Percentiles rank a stretch among this genome's conserved stretches.
phyloP scores from a whole-genome alignment of 257 asterid genomes.

The Nicotiana otophora region DNA sequence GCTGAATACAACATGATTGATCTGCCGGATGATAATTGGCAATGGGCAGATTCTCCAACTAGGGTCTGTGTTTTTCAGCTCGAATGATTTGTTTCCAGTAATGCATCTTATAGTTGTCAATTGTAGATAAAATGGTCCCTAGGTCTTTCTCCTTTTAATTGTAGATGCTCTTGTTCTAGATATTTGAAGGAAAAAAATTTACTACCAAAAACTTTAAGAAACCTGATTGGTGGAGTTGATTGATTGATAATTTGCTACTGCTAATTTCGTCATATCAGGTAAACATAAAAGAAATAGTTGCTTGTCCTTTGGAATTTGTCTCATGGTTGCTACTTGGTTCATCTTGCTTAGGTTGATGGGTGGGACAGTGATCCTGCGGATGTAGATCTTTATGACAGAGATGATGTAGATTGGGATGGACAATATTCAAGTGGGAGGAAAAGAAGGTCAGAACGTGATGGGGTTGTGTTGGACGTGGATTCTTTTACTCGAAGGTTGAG shows the following conservation, averaged over 20 bases:
- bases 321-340: constrained; percentile 16
- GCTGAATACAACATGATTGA: constrained; percentile 64
- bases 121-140: neutral
- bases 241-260: neutral
- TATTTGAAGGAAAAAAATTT: neutral
- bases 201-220: neutral
- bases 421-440: constrained; percentile 98
- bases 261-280: neutral
- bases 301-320: constrained; percentile 4
- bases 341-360: constrained; percentile 68
- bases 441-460: constrained; percentile 86
- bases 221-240: neutral
- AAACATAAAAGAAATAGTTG: neutral
- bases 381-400: constrained; percentile 96
- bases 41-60: constrained; percentile 96
- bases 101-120: neutral
- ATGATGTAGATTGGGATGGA: constrained; percentile 99
- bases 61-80: constrained; percentile 49
- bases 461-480: constrained; percentile 70
- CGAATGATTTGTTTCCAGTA: neutral
- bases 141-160: neutral
- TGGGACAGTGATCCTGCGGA: constrained; percentile 99
- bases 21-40: constrained; percentile 92
- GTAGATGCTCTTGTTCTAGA: neutral
- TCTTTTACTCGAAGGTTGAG: constrained; percentile 90